Conservation (phyloP, 2,329 filamentous ascomycete genomes). For the Stenocarpella maydis region DNA sequence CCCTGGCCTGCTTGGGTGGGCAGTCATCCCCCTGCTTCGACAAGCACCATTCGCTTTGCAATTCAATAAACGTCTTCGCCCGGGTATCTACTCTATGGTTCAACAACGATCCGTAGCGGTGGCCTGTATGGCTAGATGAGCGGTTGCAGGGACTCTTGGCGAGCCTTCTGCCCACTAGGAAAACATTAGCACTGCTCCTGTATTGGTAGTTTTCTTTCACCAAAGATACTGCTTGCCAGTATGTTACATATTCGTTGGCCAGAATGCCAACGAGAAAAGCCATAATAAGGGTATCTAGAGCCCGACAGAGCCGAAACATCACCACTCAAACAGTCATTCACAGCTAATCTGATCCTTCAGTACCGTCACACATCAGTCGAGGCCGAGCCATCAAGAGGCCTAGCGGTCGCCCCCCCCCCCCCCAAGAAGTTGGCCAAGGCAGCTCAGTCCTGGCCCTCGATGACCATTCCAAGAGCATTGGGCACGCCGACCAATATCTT, state of each 20-base stretch:
- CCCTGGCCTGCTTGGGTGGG: too few species aligned
- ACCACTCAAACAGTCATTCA: neutral
- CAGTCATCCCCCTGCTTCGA: too few species aligned
- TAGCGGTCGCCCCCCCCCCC: too few species aligned
- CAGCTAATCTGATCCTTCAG: neutral
- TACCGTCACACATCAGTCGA: neutral
- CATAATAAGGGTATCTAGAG: neutral
- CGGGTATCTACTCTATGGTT: neutral
- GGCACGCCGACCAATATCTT: conserved; percentile 66
- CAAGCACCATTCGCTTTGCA: too few species aligned
- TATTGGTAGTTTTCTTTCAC: neutral
- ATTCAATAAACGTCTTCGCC: too few species aligned
- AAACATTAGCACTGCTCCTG: neutral
- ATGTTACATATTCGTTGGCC: neutral
- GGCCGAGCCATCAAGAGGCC: too few species aligned
- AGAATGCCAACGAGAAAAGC: neutral
- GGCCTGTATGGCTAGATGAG: neutral
- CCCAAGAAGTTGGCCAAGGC: too few species aligned
- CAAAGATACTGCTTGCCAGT: neutral
- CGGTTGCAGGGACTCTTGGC: neutral
- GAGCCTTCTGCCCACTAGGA: neutral
- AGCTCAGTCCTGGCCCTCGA: conserved; percentile 53
- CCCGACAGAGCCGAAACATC: neutral
- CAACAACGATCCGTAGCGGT: neutral
- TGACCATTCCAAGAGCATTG: conserved; percentile 68